These are phyloP conservation scores for Penicillium sp. DNA, from an alignment of 2,329 filamentous ascomycete species.

Conservation along the genomic window DNA sequence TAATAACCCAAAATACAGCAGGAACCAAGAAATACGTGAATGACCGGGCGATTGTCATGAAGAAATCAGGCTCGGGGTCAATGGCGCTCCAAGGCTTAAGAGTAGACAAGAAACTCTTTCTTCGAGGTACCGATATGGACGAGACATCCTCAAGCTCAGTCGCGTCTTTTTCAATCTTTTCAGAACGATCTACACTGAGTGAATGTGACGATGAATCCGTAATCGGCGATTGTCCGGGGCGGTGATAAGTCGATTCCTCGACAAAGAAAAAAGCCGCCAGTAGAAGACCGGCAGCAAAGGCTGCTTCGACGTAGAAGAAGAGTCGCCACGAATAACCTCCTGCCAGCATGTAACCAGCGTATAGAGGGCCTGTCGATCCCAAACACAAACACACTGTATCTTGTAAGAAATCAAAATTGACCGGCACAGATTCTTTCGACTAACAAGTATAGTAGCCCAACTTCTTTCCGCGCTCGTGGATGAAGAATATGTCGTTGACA, in stretches of 20 bases:
- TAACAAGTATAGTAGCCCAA: constrained; percentile 59
- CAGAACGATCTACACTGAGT: not conserved
- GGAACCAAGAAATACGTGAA: constrained; percentile 51
- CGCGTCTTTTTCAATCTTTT: constrained; percentile 11
- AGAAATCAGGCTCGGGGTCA: constrained; percentile 46
- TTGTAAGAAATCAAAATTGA: constrained; percentile 1
- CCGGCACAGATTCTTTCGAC: not conserved
- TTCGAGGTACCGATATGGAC: constrained; percentile 26
- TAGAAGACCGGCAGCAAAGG: constrained; percentile 48
- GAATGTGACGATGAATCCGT: constrained; percentile 8
- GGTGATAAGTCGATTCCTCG: constrained; percentile 58
- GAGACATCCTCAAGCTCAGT: constrained; percentile 24
- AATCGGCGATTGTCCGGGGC: constrained; percentile 26
- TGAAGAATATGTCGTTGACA: constrained; percentile 50
- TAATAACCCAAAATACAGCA: constrained; percentile 51
- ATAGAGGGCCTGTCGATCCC: constrained; percentile 56
- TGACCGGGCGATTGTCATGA: constrained; percentile 46
- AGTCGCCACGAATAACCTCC: constrained; percentile 59
- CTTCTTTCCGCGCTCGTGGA: constrained; percentile 48
- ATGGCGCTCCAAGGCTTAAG: constrained; percentile 46
- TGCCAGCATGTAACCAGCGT: constrained; percentile 61
- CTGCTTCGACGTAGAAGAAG: constrained; percentile 61
- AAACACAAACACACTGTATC: constrained; percentile 53
- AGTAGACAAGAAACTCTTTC: constrained; percentile 44
- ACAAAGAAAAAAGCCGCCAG: constrained; percentile 57